These are phyloP conservation scores for Pogostemon cablin DNA, from an alignment of 257 asterid genomes.

Conservation along the genomic window DNA sequence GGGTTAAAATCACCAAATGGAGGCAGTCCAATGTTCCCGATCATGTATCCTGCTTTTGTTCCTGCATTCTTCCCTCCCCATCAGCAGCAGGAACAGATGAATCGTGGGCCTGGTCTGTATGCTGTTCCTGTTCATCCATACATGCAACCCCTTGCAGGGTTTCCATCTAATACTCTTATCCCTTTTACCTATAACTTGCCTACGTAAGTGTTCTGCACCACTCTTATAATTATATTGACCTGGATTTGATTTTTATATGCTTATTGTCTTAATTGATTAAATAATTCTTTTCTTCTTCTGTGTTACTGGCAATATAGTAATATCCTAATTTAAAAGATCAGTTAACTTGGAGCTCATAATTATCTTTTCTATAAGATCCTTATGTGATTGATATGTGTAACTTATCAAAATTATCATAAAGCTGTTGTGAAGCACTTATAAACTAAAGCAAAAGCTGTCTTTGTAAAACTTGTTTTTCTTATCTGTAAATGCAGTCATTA, in stretches of 20 bases:
- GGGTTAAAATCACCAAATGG: slow-evolving; percentile 48
- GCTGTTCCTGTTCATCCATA: slow-evolving; percentile 74
- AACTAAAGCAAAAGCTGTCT: not conserved
- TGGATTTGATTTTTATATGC: not conserved
- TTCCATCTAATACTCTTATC: slow-evolving; percentile 61
- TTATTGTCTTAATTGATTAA: slow-evolving; percentile 15
- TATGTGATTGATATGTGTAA: not conserved
- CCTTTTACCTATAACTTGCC: slow-evolving; percentile 89
- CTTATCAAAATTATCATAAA: not conserved
- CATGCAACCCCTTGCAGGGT: slow-evolving; percentile 60
- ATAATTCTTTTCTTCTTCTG: not conserved
- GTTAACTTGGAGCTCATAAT: not conserved
- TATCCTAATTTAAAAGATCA: slow-evolving; percentile 21
- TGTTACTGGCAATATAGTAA: slow-evolving; percentile 15
- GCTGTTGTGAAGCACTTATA: not conserved
- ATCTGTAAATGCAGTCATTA: not conserved
- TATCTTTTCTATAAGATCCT: not conserved
- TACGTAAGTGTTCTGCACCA: slow-evolving; percentile 58
- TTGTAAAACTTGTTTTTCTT: slow-evolving; percentile 1
- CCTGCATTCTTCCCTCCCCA: slow-evolving; percentile 49
- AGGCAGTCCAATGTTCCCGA: slow-evolving; percentile 37
- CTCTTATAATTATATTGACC: slow-evolving; percentile 3
- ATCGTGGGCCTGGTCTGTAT: slow-evolving; percentile 88
- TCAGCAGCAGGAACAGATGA: slow-evolving; percentile 63
- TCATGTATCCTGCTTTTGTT: slow-evolving; percentile 47